Evolutionary conservation across 129 eudicot genomes (phyloP), one percentile per base, ranked within the genome.

Genomic region (Flaveria trinervia): DNA sequence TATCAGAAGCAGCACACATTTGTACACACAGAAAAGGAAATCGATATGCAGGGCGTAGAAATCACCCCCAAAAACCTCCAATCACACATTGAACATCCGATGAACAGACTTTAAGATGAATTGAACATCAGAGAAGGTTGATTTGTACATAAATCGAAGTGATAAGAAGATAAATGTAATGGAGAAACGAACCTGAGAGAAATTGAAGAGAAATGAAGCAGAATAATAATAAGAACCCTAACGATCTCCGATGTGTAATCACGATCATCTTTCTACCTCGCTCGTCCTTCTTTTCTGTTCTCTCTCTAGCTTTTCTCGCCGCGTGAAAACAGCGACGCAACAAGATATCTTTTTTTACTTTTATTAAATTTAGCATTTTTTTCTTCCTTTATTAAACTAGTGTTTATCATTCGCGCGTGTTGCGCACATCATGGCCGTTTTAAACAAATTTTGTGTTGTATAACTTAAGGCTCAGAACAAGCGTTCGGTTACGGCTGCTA

Each of bases 171-270:
- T 41, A n/a, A 60, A 43, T 23, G 60, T 78, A 80, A 73, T 74
- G 14, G 25, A 75, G 49, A 62, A 73, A 60, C 67, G 50, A 80
- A 88, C 95, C 95, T 75, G 89, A 54, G 79, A 84, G 49, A 77
- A 86, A 83, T 51, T 73, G 86, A 11, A 84, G 66, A 51, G 83
- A 82, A 68, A 86, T 73, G 70, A 85, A 80, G 81, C 82, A 78
- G 39, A 84, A 4, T 39, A 86, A 79, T 36, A 85, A 54, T 57
- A 86, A 79, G 68, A 77, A 50, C 65, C 82, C 80, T 62, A 80
- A 73, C 75, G 71, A 75, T 75, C 80, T 82, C 75, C 80, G 82
- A 76, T 70, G 56, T 50, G 87, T 83, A 88, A 84, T 84, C 89
- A 72, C 91, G 30, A 81, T 78, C 95, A 89, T 89, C 75, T 67